Base-by-base conservation (phyloP, 768 basidiomycete species). In the Serendipita indica region DNA sequence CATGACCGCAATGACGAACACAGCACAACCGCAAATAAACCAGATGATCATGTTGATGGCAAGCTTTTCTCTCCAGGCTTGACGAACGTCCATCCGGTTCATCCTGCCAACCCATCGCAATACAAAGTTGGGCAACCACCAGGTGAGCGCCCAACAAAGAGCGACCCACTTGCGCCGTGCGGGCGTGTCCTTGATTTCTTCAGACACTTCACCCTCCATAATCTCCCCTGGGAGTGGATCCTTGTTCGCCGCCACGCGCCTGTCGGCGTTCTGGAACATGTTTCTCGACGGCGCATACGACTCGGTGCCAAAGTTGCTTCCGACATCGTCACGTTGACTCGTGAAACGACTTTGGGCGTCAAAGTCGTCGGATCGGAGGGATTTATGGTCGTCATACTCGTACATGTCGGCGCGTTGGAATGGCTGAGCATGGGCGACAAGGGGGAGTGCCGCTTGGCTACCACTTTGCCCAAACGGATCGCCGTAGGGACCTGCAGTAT, bases 1-100 rank as follows among this genome's bases (percentile, higher is more conserved):
- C 28, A 98, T 75, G 25, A 93, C 70, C 7, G 89, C 89, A 66
- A 98, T 93, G 65, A 99, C 86, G 69, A 99, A 98, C 46, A 92
- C 77, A 0, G 90, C 84, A 64, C 81, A 81, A n/a, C 70, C 84
- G 62, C 92, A 97, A 30, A 88, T 74, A 66, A 96, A 81, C 94
- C 93, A 97, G 65, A 99, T 98, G 71, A 99, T 74, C 60, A 99
- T 70, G 70, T 98, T 97, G 66, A 97, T 79, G 2, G 90, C 89
- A 1, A 97, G 75, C 70, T 99, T 98, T 72, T 98, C 96, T 60
- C 94, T 75, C 96, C 96, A 99, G 1, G 96, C 96, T 69, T 97
- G 91, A 25, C 86, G 81, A 22, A 99, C 77, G 65, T 99, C 96
- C 62, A 84, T 69, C 4, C 94, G 84, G 72, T 97, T 96, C 92